A percentile compares a stretch with the other conserved stretches of the same genome.
Conservation (phyloP, 228 moss, liverwort and hornwort species). For the Sphagnum magellanicum region DNA sequence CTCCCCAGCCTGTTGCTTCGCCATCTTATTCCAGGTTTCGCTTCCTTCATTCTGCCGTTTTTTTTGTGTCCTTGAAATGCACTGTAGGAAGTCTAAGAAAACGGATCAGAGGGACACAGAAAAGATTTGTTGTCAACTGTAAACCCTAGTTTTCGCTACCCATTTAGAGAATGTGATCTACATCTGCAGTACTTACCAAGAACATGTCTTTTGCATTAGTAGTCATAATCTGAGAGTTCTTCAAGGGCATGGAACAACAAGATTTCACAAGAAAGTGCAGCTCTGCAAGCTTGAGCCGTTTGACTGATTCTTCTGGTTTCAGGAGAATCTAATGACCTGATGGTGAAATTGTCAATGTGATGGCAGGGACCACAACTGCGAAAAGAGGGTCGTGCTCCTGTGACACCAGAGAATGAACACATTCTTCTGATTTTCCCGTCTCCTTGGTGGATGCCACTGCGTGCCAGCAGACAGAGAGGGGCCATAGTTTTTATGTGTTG, state of each 20-base stretch:
- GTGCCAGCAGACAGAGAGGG: slow-evolving; percentile 1
- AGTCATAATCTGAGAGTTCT: no score
- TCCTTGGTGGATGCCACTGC: background rate
- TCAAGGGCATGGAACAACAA: no score
- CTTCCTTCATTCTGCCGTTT: background rate
- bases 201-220: no score
- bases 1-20: slow-evolving; percentile 7
- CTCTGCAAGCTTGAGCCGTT: no score
- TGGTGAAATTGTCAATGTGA: background rate
- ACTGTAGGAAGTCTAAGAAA: background rate
- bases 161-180: no score
- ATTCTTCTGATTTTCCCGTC: slow-evolving; percentile 16
- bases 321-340: no score
- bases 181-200: no score
- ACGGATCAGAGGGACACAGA: background rate
- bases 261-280: no score
- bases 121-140: background rate
- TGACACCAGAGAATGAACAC: slow-evolving; percentile 10
- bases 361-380: slow-evolving; percentile 21
- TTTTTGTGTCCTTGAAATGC: background rate
- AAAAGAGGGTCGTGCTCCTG: slow-evolving; percentile 22
- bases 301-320: no score
- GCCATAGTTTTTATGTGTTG: slow-evolving; percentile 8
- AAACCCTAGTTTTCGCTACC: no score
- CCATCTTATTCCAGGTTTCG: slow-evolving; percentile 17